A percentile compares a stretch with the other conserved stretches of the same genome.
Conservation (phyloP, 345 rosid genomes). For the Euphorbia peplus region DNA sequence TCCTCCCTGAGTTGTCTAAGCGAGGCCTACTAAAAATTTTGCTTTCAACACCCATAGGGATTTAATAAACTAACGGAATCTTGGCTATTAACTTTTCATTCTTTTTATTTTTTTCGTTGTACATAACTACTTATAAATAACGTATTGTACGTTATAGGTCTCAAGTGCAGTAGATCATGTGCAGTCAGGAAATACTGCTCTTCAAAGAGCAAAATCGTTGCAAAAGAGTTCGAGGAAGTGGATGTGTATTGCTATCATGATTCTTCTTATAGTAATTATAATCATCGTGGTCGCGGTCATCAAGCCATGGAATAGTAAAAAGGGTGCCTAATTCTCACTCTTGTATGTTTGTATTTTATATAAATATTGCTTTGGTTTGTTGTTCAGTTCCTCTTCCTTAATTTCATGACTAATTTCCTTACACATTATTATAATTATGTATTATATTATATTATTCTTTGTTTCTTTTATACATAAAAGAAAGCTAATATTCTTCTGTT, state of each 20-base stretch:
- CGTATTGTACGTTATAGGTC: conserved; percentile 45
- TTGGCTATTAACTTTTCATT: too few relatives aligned
- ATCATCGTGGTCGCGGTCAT: conserved; percentile 61
- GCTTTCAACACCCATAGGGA: too few relatives aligned
- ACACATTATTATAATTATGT: neutral
- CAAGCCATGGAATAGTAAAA: conserved; percentile 76
- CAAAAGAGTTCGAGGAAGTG: conserved; percentile 87
- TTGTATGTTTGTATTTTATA: conserved; percentile 21
- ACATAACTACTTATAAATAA: too few relatives aligned
- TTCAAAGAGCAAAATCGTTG: conserved; percentile 61
- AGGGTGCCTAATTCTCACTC: conserved; percentile 51
- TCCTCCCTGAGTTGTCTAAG: neutral
- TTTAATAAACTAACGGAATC: too few relatives aligned
- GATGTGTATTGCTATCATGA: conserved; percentile 84
- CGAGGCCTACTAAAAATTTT: too few relatives aligned
- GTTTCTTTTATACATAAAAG: neutral
- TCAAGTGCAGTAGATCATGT: conserved; percentile 91
- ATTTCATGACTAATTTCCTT: neutral
- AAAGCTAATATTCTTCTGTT: neutral
- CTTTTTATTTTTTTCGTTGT: too few relatives aligned
- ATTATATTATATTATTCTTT: conserved; percentile 12
- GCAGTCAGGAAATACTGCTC: conserved; percentile 68
- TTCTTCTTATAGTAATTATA: conserved; percentile 70
- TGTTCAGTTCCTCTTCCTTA: conserved; percentile 1
- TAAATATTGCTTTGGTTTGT: conserved; percentile 18